Evolutionary conservation across 2,329 filamentous ascomycete species (phyloP), one percentile per base, ranked within the genome.

Genomic region (Bipolaris oryzae): DNA sequence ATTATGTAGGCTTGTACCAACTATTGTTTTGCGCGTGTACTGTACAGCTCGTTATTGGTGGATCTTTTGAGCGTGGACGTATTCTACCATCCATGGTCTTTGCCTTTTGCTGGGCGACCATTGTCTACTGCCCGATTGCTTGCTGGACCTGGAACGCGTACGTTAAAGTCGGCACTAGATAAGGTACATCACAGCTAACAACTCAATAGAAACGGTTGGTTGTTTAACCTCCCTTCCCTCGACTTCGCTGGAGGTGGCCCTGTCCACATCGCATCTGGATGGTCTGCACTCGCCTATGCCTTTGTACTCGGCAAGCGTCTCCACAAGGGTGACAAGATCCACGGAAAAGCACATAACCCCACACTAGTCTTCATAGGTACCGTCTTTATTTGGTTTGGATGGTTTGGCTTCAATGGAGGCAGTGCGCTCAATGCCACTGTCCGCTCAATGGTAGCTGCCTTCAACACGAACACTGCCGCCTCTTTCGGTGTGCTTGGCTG

Each of bases 101-200:
- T 60, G 78, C 81, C 20, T 85, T 88, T 69, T 82, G 78, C 66
- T 88, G 86, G 86, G 84, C 85, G 0, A 88, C 86, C 0, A 79
- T 88, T 52, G 86, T 88, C 2, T 88, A 88, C 73, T 88, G 81
- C 62, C 81, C 82, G 0, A 82, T 88, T 34, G 86, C 86, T 0
- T 86, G 82, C 75, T 88, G 86, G 85, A 87, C 85, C 3, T 89
- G 87, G 87, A 89, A 89, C 65, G 68, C 81, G 48, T n/a, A 84
- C 33, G 38, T 46, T 1, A 13, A n/a, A 21, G 2, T 15, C 10
- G 6, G 18, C 15, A 20, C 10, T 5, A 21, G 9, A 18, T 16
- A 3, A 31, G 25, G 1, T 33, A 13, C 9, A 23, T 15, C 16
- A 15, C 7, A 7, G 15, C 56, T 62, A 34, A 60, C 16, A 7